Percentiles rank a stretch among this genome's conserved stretches.
phyloP scores from a whole-genome alignment of 2,329 filamentous ascomycete genomes.

The Fusarium lyarnte region DNA sequence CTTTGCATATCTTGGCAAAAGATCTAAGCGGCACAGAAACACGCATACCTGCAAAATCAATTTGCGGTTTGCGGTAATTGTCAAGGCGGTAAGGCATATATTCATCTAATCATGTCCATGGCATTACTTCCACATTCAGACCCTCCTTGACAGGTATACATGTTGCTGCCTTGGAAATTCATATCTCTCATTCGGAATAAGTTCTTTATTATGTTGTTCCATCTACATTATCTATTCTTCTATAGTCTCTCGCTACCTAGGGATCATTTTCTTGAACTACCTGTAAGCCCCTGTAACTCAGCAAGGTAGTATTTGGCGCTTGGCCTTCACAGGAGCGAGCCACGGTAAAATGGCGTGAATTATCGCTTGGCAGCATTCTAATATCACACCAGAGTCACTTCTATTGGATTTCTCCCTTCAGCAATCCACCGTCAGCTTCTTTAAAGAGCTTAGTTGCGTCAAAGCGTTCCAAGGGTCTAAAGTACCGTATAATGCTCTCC shows the following conservation, averaged over 20 bases:
- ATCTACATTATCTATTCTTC: rapidly evolving
- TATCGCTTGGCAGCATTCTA: background rate
- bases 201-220: background rate
- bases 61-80: too few relatives aligned
- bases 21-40: too few relatives aligned
- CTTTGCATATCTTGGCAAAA: too few relatives aligned
- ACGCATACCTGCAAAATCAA: too few relatives aligned
- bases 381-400: background rate
- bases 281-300: background rate
- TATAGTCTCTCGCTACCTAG: background rate
- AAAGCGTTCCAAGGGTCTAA: background rate
- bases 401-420: background rate
- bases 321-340: background rate
- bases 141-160: background rate
- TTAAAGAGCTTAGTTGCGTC: background rate
- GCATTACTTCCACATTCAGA: background rate
- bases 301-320: too few relatives aligned
- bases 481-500: background rate
- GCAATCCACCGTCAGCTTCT: background rate
- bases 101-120: too few relatives aligned
- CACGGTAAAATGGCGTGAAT: background rate
- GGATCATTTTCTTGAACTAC: too few relatives aligned
- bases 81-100: too few relatives aligned
- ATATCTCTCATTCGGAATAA: rapidly evolving
- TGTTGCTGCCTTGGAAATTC: background rate